Base-by-base conservation (phyloP, 2,329 filamentous ascomycete genomes). In the Diaporthe batatas region DNA sequence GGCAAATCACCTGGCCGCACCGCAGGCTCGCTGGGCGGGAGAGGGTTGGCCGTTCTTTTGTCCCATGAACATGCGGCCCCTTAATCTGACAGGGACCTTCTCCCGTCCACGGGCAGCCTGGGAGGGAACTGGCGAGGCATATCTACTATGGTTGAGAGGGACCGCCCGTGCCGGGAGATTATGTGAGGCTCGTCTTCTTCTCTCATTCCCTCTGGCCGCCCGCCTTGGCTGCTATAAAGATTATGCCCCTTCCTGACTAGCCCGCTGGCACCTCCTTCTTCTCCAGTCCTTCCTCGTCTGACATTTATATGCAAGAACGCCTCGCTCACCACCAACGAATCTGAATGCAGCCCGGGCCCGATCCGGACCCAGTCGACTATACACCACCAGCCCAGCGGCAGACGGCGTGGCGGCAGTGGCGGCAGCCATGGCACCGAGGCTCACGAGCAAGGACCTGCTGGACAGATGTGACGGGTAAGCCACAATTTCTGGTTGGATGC, bases 381-480 rank as follows among this genome's bases (percentile, higher is more conserved):
- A 67, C n/a, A 68, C 29, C 49, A 64, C 51, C 71, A 54, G 29
- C 12, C 11, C 36, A 64, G 23, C 54, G 65, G 62, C 42, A 54
- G 14, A 36, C 44, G 44, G n/a, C n/a, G 29, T 32, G 34, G 62
- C 44, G 23, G 62, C 62, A 57, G 51, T 53, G 57, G 44, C 44
- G 23, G 54, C 44, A 59, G 23, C 51, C 42, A 72, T 54, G 68
- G 75, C 76, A 72, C 69, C 75, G 7, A 68, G 44, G 47, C 72
- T 76, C 16, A 75, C 72, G 47, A 79, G 76, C n/a, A 64, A 76
- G 53, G 78, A 79, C 36, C 75, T 79, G 47, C 34, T 79, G 42
- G 71, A 76, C 62, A 25, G 75, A 21, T 74, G 75, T 39, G 78
- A 80, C 51, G 73, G 70, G 79, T 80, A 72, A 68, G 78, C 77